These are phyloP conservation scores for Kazachstania sp. DNA, from an alignment of 1,139 yeast genomes.

Conservation along the genomic window DNA sequence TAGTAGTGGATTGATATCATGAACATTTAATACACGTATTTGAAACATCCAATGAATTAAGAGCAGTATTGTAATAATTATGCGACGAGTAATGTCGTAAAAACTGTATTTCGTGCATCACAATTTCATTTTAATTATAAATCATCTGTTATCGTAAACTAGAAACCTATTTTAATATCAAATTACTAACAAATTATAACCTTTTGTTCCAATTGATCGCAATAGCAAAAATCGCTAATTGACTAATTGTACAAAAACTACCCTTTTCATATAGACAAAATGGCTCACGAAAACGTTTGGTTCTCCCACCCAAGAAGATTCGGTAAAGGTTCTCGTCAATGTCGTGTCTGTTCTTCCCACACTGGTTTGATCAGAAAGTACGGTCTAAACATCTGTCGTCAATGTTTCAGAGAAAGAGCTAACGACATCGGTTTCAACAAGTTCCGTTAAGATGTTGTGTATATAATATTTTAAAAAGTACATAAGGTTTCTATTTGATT, in stretches of 20 bases:
- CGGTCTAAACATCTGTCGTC: conserved; percentile 99
- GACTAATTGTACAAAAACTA: too few species aligned
- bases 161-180: too few species aligned
- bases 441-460: conserved; percentile 62
- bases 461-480: background rate
- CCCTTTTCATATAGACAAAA: conserved; percentile 34
- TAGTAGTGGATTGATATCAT: too few species aligned
- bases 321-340: conserved; percentile 99
- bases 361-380: conserved; percentile 99
- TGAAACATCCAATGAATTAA: too few species aligned
- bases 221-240: too few species aligned
- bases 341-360: conserved; percentile 99
- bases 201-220: background rate
- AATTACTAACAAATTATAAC: too few species aligned
- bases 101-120: too few species aligned
- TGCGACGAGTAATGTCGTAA: too few species aligned
- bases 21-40: too few species aligned
- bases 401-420: conserved; percentile 99
- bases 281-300: conserved; percentile 99
- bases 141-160: too few species aligned
- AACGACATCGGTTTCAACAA: conserved; percentile 98
- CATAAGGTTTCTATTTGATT: background rate
- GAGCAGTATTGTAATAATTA: too few species aligned
- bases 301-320: conserved; percentile 99
- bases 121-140: too few species aligned